phyloP scores from a whole-genome alignment of 495 filamentous ascomycete species.

The Hypoxylon subgilvum region DNA sequence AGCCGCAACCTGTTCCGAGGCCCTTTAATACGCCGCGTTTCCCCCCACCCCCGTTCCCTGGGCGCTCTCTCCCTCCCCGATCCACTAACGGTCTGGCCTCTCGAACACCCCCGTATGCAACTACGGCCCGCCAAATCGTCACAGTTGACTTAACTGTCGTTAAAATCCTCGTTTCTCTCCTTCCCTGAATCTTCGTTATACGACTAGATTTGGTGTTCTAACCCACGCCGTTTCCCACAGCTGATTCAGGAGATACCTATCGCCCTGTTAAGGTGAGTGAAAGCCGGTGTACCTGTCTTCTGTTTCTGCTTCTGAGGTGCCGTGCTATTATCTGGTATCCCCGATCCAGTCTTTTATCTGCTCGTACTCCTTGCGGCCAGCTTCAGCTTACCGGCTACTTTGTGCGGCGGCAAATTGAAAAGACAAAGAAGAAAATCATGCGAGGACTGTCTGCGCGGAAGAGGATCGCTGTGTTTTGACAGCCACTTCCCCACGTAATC shows the following conservation, averaged over 20 bases:
- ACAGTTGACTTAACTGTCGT: constrained; percentile 23
- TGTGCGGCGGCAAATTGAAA: constrained; percentile 10
- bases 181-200: constrained; percentile 22
- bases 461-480: constrained; percentile 3
- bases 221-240: constrained; percentile 47
- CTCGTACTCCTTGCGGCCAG: constrained; percentile 6
- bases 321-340: background rate
- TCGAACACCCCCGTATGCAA: constrained; percentile 43
- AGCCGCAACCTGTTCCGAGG: constrained; percentile 35
- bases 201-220: constrained; percentile 42
- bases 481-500: constrained; percentile 24
- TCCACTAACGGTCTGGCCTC: constrained; percentile 44
- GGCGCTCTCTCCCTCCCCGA: constrained; percentile 41
- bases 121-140: constrained; percentile 38
- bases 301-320: constrained; percentile 1
- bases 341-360: background rate
- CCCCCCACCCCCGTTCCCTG: constrained; percentile 39
- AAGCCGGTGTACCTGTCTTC: background rate
- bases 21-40: constrained; percentile 43
- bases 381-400: constrained; percentile 10
- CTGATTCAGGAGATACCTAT: constrained; percentile 59
- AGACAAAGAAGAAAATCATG: too few relatives aligned
- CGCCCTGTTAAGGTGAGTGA: constrained; percentile 50
- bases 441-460: constrained; percentile 2
- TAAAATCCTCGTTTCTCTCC: constrained; percentile 22